Base-by-base conservation (phyloP, 176 grass and related monocot species). In the Elymus sibiricus region DNA sequence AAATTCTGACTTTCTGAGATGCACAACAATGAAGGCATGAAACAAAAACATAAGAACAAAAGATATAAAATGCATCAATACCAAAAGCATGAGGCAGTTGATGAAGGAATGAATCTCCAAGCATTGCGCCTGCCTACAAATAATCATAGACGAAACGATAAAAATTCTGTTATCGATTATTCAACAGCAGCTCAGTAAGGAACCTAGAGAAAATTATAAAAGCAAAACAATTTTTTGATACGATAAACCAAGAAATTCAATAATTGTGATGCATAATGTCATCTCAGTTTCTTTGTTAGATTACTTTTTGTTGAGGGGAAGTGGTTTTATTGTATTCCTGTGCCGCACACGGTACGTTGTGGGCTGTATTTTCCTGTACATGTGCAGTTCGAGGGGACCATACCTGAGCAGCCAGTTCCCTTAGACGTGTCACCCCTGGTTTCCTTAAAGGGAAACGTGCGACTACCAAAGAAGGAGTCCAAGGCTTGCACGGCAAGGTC, bases 51-150 rank as follows among this genome's bases (percentile, higher is more conserved):
- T 46, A 67, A 80, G 35, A 71, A 62, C 25, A 42, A 86, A 62
- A 62, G 84, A 43, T 29, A 83, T 24, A 63, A 21, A 76, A 70
- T 72, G 35, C 74, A 35, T 71, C 35, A 82, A 42, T 99, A 99
- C 97, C 97, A 96, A 99, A 96, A 80, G 97, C 97, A 74, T 99
- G 97, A 22, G 97, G 97, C 29, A 99, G 64, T 87, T 99, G 97
- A 91, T 99, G 97, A 91, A 99, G 91, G 94, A 99, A 99, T 64
- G 97, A 95, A 91, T 99, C 97, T 63, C 97, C 97, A 82, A 99
- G 87, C 97, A 99, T 99, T 78, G 97, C 97, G 79, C 97, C 97
- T 80, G 97, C 97, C 97, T 99, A 86, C 35, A 95, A 73, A 71
- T 77, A 61, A 74, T 79, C 21, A 82, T 9, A 79, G 79, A 49